phyloP scores from a whole-genome alignment of 129 eudicot species.

The Escallonia herrerae region DNA sequence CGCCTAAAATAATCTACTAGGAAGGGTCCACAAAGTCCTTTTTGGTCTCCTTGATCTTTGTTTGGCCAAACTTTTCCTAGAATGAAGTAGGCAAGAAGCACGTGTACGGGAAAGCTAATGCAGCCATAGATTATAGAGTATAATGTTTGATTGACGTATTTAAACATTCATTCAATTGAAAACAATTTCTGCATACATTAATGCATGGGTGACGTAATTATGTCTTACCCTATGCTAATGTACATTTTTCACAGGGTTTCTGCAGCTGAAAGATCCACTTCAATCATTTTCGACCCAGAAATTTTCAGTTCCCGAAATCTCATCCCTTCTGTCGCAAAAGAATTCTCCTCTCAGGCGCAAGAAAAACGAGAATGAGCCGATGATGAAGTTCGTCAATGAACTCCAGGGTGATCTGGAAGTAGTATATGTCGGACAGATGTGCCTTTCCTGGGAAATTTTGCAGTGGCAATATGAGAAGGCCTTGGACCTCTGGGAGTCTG shows the following conservation, averaged over 20 bases:
- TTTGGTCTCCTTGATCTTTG: too few species aligned
- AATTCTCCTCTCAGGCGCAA: slow-evolving; percentile 38
- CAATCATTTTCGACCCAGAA: slow-evolving; percentile 43
- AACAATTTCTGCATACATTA: too few species aligned
- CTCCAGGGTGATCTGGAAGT: slow-evolving; percentile 72
- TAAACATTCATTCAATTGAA: too few species aligned
- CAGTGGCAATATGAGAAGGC: slow-evolving; percentile 93
- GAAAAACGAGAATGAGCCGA: slow-evolving; percentile 47
- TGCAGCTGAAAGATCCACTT: slow-evolving; percentile 78
- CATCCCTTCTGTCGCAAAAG: slow-evolving; percentile 53
- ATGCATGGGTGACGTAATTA: too few species aligned
- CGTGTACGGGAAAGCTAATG: too few species aligned
- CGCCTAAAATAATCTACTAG: too few species aligned
- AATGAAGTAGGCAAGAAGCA: too few species aligned
- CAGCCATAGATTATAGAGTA: too few species aligned
- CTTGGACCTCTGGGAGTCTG: slow-evolving; percentile 79
- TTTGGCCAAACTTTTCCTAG: too few species aligned
- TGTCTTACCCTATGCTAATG: too few species aligned
- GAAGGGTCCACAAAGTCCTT: too few species aligned
- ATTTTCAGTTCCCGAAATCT: slow-evolving; percentile 33
- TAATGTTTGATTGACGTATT: too few species aligned
- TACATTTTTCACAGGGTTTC: slow-evolving; percentile 45
- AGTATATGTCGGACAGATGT: slow-evolving; percentile 92
- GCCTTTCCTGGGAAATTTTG: slow-evolving; percentile 92
- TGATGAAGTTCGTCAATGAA: slow-evolving; percentile 56